Conservation (phyloP, 441 rosid species). For the Erodium texanum region DNA sequence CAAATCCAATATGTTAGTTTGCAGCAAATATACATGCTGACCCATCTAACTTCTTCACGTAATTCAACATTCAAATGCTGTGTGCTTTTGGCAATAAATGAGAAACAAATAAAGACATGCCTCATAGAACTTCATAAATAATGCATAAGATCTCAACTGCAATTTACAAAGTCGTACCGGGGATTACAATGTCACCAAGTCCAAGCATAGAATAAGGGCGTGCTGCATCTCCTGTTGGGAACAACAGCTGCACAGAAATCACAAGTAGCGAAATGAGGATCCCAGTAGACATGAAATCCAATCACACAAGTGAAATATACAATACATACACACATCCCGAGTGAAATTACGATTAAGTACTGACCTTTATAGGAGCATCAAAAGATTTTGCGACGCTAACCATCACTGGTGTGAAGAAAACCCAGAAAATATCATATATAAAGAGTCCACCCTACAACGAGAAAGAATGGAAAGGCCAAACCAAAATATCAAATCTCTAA, state of each 20-base stretch:
- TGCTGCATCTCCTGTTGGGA: constrained; percentile 65
- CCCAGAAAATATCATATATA: constrained; percentile 93
- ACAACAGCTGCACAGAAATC: constrained; percentile 56
- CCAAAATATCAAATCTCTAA: not conserved
- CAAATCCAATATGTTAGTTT: not conserved
- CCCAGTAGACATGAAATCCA: constrained; percentile 4
- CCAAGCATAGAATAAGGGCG: constrained; percentile 97
- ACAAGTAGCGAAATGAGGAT: not conserved
- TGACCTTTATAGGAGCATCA: constrained; percentile 96
- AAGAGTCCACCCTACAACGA: constrained; percentile 78
- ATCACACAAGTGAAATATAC: constrained; percentile 2
- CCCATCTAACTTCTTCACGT: too few relatives aligned
- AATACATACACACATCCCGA: not conserved
- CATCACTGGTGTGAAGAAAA: constrained; percentile 97
- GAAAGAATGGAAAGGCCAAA: constrained; percentile 7
- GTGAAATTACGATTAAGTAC: constrained; percentile 11
- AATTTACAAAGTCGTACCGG: constrained; percentile 44
- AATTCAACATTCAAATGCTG: not conserved
- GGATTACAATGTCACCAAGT: constrained; percentile 97
- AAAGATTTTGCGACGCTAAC: constrained; percentile 97
- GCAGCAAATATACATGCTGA: not conserved
- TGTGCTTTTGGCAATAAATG: not conserved
- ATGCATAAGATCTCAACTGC: not conserved
- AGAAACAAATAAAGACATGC: not conserved
- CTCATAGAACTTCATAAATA: not conserved